Percentiles rank a stretch among this genome's conserved stretches.
These are phyloP conservation scores for Fusarium coffeatum DNA, from an alignment of 2,329 filamentous ascomycete genomes.

Conservation along the genomic window DNA sequence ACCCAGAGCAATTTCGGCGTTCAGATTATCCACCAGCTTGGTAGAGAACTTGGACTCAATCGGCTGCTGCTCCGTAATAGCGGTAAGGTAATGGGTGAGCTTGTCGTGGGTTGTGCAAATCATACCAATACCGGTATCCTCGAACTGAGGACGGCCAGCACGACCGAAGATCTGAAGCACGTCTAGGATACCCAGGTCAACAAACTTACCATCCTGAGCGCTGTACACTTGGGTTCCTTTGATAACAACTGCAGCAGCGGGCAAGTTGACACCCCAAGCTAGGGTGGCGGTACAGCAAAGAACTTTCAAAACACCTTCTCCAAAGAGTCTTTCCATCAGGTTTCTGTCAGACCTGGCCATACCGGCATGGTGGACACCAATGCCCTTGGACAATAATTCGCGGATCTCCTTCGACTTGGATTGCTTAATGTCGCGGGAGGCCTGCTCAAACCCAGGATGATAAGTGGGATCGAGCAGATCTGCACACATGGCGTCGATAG, in stretches of 20 bases:
- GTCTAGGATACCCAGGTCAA: slow-evolving; percentile 95
- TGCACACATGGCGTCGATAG: slow-evolving; percentile 79
- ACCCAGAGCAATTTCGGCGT: slow-evolving; percentile 91
- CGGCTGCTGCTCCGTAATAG: slow-evolving; percentile 94
- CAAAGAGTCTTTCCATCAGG: slow-evolving; percentile 92
- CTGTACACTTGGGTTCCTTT: slow-evolving; percentile 98
- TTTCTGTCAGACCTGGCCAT: slow-evolving; percentile 96
- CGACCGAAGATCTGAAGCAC: slow-evolving; percentile 98
- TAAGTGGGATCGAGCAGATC: slow-evolving; percentile 85
- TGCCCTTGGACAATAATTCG: slow-evolving; percentile 88
- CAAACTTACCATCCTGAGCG: slow-evolving; percentile 94
- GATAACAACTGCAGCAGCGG: slow-evolving; percentile 95
- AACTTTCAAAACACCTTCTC: slow-evolving; percentile 92
- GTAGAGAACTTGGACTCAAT: slow-evolving; percentile 97
- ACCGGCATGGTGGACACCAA: slow-evolving; percentile 96
- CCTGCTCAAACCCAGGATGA: slow-evolving; percentile 83
- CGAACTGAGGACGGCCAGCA: slow-evolving; percentile 96
- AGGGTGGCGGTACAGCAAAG: slow-evolving; percentile 98
- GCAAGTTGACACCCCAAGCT: slow-evolving; percentile 98
- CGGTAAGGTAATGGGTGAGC: slow-evolving; percentile 87
- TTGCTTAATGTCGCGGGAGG: slow-evolving; percentile 84
- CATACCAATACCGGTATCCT: slow-evolving; percentile 97
- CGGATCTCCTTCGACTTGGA: slow-evolving; percentile 88
- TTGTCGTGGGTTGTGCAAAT: slow-evolving; percentile 98
- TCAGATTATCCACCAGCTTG: slow-evolving; percentile 95